These are phyloP conservation scores for Fraxinus albicans DNA, from an alignment of 305 asterid genomes.

Conservation along the genomic window DNA sequence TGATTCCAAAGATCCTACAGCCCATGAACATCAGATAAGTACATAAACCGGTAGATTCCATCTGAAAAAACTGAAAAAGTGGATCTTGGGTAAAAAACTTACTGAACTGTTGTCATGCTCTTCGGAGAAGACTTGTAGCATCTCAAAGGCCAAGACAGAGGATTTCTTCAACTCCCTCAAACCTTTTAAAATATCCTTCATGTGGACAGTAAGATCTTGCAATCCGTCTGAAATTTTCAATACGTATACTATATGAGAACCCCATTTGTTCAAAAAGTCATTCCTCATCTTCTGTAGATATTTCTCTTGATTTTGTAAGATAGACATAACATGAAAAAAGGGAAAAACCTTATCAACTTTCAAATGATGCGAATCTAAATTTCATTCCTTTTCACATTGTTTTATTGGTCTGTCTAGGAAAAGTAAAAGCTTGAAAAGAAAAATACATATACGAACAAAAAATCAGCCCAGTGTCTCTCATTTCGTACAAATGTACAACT, in stretches of 20 bases:
- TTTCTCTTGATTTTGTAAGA: neutral
- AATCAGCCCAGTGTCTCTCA: neutral
- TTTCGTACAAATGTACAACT: neutral
- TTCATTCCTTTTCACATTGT: neutral
- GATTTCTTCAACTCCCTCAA: constrained; percentile 79
- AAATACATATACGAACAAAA: neutral
- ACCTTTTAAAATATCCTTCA: constrained; percentile 70
- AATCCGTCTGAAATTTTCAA: constrained; percentile 58
- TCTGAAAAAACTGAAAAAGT: neutral
- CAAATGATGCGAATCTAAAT: neutral
- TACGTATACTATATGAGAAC: constrained; percentile 1
- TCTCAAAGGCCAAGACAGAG: constrained; percentile 64
- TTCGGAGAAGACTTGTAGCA: constrained; percentile 63
- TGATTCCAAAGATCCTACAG: constrained; percentile 82
- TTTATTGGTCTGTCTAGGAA: neutral
- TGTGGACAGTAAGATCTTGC: constrained; percentile 53
- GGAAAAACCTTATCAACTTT: neutral
- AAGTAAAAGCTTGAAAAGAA: neutral
- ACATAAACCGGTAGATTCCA: neutral
- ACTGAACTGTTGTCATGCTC: constrained; percentile 74
- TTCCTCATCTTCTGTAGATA: neutral
- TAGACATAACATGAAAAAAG: neutral
- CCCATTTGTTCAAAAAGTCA: neutral
- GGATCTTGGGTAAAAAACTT: constrained; percentile 24
- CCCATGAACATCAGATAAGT: constrained; percentile 10